Evolutionary conservation across 73 alveolate genomes (phyloP), one percentile per base, ranked within the genome.

Genomic region (Paramecium sonneborni): DNA sequence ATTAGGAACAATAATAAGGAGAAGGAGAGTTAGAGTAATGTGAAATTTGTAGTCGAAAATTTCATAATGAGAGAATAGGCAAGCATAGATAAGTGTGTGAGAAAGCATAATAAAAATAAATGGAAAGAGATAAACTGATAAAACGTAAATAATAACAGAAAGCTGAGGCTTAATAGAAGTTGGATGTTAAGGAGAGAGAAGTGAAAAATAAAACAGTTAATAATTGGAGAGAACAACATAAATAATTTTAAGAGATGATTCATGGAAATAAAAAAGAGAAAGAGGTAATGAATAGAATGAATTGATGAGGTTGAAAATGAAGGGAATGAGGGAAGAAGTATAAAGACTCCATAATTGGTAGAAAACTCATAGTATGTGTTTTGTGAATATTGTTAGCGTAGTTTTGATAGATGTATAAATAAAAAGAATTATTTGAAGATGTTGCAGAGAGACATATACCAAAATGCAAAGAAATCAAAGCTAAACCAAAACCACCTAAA

Each of bases 401-500:
- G 85, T 37, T 93, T 56, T 62, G 92, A 79, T 24, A 86, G 55
- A 18, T 21, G 87, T 74, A 74, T n/a, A 5, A 12, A 28, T 37
- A 30, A 18, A 28, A 37, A 11, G 12, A 30, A 14, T 12, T 5
- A 15, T 44, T 0, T 3, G 7, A 10, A 74, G 67, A 88, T 18
- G 96, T 88, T 12, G 96, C 96, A 12, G 94, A 88, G 5, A 26
- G 93, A 24, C 96, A 93, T 76, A 89, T 93, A 3, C 96, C 96
- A 2, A 93, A 93, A 30, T 93, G 96, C 74, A 70, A 88, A 46
- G 92, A 88, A 85, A 93, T 62, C 38, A 88, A 62, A 6, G 57
- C 68, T 34, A 93, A 88, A 46, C 96, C 96, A 1, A 87, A 88
- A 35, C 96, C 96, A 2, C 96, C 96, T 3, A 62, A 62, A 62